Conservation (phyloP, 2,329 filamentous ascomycete genomes). For the Pestalotiopsis fici region DNA sequence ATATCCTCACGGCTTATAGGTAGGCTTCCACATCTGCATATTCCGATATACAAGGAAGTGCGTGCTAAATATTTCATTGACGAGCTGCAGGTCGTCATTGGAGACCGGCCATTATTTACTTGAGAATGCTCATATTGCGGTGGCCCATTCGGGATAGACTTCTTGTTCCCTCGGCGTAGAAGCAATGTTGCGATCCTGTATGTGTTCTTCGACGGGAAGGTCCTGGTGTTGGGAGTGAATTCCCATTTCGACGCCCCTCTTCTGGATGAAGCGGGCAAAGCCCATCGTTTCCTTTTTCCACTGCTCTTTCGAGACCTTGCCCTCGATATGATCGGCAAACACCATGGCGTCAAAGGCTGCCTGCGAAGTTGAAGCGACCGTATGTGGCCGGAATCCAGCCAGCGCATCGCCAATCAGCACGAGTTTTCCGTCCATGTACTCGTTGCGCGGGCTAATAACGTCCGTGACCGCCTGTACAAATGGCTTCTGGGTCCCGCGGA, state of each 20-base stretch:
- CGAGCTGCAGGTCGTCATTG: too few relatives aligned
- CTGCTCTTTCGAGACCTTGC: constrained; percentile 28
- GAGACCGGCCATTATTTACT: not conserved
- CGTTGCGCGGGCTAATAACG: constrained; percentile 32
- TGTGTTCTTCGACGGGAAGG: constrained; percentile 30
- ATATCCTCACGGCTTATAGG: too few relatives aligned
- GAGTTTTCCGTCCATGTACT: constrained; percentile 36
- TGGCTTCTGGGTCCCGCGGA: constrained; percentile 36
- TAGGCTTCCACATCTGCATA: too few relatives aligned
- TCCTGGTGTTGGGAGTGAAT: constrained; percentile 32
- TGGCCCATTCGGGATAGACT: constrained; percentile 33
- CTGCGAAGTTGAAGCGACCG: constrained; percentile 43
- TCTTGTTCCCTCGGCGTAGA: constrained; percentile 30
- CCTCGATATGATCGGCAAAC: constrained; percentile 32
- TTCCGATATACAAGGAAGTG: not conserved
- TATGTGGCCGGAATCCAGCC: constrained; percentile 42
- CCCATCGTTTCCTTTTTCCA: constrained; percentile 36
- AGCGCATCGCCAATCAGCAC: constrained; percentile 45
- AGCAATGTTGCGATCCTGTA: constrained; percentile 34
- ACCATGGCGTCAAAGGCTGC: constrained; percentile 36
- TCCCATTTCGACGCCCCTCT: constrained; percentile 35
- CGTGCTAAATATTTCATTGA: too few relatives aligned
- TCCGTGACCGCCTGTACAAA: constrained; percentile 44
- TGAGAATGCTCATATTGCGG: not conserved
- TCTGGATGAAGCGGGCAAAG: constrained; percentile 33